phyloP scores from a whole-genome alignment of 768 basidiomycete species.

The Lentinula detonsa region DNA sequence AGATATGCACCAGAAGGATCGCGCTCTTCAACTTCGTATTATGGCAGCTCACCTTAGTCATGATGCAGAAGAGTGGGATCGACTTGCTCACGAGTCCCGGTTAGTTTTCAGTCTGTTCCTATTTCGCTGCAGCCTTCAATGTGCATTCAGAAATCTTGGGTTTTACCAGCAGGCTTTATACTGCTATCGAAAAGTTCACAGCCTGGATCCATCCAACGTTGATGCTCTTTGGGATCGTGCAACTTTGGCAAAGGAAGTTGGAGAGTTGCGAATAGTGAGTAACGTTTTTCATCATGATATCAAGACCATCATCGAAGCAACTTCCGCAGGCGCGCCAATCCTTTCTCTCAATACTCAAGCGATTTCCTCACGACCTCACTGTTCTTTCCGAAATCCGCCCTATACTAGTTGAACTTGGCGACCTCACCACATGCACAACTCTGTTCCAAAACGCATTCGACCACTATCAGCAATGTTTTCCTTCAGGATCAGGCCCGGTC shows the following conservation, averaged over 20 bases:
- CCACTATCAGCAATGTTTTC: conserved; percentile 50
- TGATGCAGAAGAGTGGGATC: conserved; percentile 84
- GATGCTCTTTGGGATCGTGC: conserved; percentile 90
- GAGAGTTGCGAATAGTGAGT: conserved; percentile 61
- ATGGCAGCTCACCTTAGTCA: conserved; percentile 87
- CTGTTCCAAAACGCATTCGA: conserved; percentile 74
- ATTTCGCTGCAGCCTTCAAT: not conserved
- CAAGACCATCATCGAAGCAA: not conserved
- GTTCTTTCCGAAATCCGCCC: conserved; percentile 76
- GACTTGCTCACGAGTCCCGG: conserved; percentile 72
- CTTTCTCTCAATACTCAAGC: conserved; percentile 66
- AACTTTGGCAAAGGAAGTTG: conserved; percentile 68
- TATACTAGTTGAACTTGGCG: conserved; percentile 68
- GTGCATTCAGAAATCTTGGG: conserved; percentile 43
- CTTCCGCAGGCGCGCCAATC: conserved; percentile 47
- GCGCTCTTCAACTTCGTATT: conserved; percentile 76
- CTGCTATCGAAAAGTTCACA: conserved; percentile 81
- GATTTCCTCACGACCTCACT: conserved; percentile 72
- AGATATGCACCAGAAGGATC: conserved; percentile 61
- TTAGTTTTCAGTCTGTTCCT: conserved; percentile 19
- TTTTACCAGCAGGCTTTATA: conserved; percentile 85
- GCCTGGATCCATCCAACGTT: conserved; percentile 73
- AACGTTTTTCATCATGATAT: not conserved
- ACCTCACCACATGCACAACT: conserved; percentile 54
- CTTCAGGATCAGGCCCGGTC: conserved; percentile 31